Percentiles rank a stretch among this genome's conserved stretches.
These are phyloP conservation scores for Oryza rufipogon DNA, from an alignment of 176 grass and related monocot species.

Conservation along the genomic window DNA sequence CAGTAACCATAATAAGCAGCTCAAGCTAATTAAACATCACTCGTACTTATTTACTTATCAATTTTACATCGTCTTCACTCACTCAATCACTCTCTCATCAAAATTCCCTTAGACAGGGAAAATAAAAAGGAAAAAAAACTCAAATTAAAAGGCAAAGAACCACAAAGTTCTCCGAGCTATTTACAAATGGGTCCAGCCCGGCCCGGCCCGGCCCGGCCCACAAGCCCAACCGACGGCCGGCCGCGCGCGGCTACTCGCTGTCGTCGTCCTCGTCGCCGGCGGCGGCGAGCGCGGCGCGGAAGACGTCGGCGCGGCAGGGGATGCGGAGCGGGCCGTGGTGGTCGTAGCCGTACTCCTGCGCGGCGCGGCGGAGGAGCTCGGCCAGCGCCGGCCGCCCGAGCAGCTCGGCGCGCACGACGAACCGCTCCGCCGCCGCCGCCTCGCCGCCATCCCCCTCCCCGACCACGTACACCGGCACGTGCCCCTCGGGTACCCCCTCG, in stretches of 20 bases:
- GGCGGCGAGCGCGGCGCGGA: conserved; percentile 57
- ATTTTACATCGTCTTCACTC: background rate
- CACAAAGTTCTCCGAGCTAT: conserved; percentile 20
- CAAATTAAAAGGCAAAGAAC: background rate
- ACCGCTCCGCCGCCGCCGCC: conserved; percentile 56
- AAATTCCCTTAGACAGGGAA: background rate
- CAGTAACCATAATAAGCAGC: background rate
- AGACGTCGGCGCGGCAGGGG: conserved; percentile 57
- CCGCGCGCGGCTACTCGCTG: background rate
- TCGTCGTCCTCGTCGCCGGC: conserved; percentile 9
- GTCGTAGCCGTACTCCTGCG: conserved; percentile 80
- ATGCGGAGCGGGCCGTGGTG: conserved; percentile 79
- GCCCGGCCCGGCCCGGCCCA: background rate
- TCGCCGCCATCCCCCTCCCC: conserved; percentile 23
- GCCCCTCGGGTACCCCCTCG: conserved; percentile 51
- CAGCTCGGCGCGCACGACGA: conserved; percentile 68
- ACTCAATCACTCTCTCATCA: background rate
- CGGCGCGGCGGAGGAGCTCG: conserved; percentile 61
- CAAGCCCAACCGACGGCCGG: background rate
- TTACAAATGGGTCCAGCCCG: background rate
- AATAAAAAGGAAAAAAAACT: background rate
- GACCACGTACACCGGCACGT: conserved; percentile 74
- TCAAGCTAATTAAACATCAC: conserved; percentile 2
- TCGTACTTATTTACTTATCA: background rate
- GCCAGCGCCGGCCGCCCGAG: conserved; percentile 66